Evolutionary conservation across 495 filamentous ascomycete species (phyloP).

Genomic region (Trichoderma gamsii): DNA sequence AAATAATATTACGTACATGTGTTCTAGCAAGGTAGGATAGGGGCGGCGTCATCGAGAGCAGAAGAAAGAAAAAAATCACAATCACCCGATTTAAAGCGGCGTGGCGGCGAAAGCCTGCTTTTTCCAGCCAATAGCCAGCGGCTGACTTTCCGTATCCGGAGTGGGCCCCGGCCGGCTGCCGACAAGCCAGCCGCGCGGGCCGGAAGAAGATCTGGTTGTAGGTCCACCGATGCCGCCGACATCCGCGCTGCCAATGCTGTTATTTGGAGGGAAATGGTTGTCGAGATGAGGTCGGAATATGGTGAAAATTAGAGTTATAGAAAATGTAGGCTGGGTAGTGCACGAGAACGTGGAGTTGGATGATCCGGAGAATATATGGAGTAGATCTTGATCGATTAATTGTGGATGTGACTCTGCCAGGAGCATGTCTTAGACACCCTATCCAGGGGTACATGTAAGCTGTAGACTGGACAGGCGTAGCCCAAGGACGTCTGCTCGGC

Average conservation of each 20-base stretch:
- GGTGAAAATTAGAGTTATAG: neutral
- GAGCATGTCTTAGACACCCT: neutral
- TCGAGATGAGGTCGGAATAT: neutral
- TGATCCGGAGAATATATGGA: neutral
- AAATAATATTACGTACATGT: neutral
- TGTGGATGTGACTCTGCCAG: neutral
- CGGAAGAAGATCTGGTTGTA: neutral
- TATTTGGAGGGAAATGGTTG: neutral
- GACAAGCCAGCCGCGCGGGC: neutral
- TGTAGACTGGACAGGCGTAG: too few relatives aligned
- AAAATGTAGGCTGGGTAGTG: neutral
- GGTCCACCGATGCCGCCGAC: slow-evolving; percentile 13
- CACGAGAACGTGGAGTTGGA: neutral
- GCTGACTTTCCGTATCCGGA: neutral
- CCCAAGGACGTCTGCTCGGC: too few relatives aligned
- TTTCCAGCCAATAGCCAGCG: neutral
- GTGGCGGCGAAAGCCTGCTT: neutral
- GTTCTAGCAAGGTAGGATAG: neutral
- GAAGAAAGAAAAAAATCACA: neutral
- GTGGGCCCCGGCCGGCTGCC: slow-evolving; percentile 12
- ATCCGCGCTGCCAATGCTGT: neutral
- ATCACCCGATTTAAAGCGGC: neutral
- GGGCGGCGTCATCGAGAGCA: neutral
- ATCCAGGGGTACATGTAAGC: neutral
- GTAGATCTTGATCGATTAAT: neutral